Evolutionary conservation across 1,139 yeast species (phyloP), one percentile per base, ranked within the genome.

Genomic region (Geotrichum phurueaensis): DNA sequence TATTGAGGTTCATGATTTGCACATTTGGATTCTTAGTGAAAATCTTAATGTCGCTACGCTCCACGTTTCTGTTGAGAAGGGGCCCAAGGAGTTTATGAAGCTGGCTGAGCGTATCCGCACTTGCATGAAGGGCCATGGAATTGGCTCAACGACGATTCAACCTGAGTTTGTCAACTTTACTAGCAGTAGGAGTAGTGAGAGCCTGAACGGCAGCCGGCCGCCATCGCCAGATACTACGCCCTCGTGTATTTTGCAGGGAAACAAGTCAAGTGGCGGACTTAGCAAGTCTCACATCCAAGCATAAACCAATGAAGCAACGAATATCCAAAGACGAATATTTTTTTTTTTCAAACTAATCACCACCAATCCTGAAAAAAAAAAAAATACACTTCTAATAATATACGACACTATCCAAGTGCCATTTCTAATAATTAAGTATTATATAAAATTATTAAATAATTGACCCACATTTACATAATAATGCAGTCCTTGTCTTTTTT

Each of bases 1-100:
- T 58, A 80, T 84, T 64, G 89, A 95, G 3, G 85, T 94, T 51
- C 99, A 94, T 73, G 99, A 94, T 72, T 85, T 94, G 79, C 99
- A 94, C 73, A 87, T 94, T 63, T 94, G 99, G 99, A 94, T 91
- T 72, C 80, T 94, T 67, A 89, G 92, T 62, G 99, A 94, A 75
- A 89, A 87, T 65, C 82, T 89, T 60, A 81, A 85, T 67, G 89
- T 94, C 70, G 97, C 97, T 1, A 87, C 97, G 0, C 80, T 94
- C 65, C 99, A 94, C 71, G 86, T 92, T 53, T 89, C 91, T 67
- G 80, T 91, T 56, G 79, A 81, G 60, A 80, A 82, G 18, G 77
- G 80, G 4, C 87, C 88, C n/a, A 83, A 81, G 60, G 81, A 82
- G 52, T 94, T 91, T 72, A 76, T 87, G 65, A 75, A 78, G n/a